Percentiles rank a stretch among this genome's conserved stretches.
phyloP scores from a whole-genome alignment of 495 filamentous ascomycete species.

The Poronia punctata region DNA sequence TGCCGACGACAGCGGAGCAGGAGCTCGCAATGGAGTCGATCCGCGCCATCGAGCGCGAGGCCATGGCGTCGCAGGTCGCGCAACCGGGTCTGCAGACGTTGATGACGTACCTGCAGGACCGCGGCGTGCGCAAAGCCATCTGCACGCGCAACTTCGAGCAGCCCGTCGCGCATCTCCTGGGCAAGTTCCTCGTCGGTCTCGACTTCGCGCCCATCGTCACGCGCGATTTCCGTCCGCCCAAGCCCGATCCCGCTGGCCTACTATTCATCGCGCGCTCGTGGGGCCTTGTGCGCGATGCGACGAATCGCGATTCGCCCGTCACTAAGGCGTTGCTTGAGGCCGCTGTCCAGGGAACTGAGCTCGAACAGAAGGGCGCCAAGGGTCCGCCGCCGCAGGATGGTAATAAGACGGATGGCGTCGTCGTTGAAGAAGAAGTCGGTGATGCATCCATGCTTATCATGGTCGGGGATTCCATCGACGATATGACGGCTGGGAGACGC shows the following conservation, averaged over 20 bases:
- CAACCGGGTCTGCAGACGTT: conserved; percentile 69
- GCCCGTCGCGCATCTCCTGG: conserved; percentile 56
- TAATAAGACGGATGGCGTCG: conserved; percentile 9
- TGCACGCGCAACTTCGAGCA: conserved; percentile 94
- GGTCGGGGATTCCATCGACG: conserved; percentile 88
- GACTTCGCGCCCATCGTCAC: conserved; percentile 80
- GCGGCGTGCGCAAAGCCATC: conserved; percentile 65
- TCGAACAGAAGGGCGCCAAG: conserved; percentile 11
- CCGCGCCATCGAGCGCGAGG: conserved; percentile 67
- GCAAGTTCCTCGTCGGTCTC: conserved; percentile 59
- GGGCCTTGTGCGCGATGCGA: conserved; percentile 54
- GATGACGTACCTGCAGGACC: conserved; percentile 71
- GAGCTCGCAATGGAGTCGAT: conserved; percentile 62
- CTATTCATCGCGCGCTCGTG: conserved; percentile 73
- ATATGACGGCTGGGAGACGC: conserved; percentile 79
- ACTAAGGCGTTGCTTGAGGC: conserved; percentile 16
- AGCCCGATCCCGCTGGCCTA: conserved; percentile 84
- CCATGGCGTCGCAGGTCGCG: conserved; percentile 71
- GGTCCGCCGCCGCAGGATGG: neutral
- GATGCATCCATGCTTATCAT: conserved; percentile 44
- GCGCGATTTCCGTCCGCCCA: conserved; percentile 73
- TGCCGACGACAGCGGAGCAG: conserved; percentile 53
- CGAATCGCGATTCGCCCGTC: conserved; percentile 13
- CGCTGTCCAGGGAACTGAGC: conserved; percentile 5
- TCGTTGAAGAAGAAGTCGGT: conserved; percentile 26